Evolutionary conservation across 129 eudicot genomes (phyloP).

Genomic region (Deinandra increscens): DNA sequence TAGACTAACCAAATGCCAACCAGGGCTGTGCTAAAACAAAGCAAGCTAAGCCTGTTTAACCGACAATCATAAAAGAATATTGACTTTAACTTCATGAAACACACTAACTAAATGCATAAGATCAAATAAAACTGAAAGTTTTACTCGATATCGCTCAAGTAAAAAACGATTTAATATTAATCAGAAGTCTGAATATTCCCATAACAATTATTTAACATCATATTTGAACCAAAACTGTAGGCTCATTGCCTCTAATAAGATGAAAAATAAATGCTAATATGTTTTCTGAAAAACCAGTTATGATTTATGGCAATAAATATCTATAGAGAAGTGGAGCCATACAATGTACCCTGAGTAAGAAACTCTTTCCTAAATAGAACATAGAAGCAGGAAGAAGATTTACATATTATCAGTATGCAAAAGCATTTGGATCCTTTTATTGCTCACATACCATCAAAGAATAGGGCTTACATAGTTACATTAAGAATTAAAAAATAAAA

Average conservation of each 20-base stretch:
- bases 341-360: background rate
- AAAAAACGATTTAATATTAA: background rate
- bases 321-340: conserved; percentile 3
- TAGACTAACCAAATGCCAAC: background rate
- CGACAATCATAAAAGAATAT: background rate
- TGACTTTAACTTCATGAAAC: background rate
- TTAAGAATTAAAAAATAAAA: background rate
- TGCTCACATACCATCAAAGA: background rate
- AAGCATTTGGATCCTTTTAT: conserved; percentile 2
- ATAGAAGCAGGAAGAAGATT: background rate
- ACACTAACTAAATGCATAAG: background rate
- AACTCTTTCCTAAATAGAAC: background rate
- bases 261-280: background rate
- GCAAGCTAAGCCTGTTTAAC: conserved; percentile 3
- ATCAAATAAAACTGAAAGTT: background rate
- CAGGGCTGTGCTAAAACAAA: background rate
- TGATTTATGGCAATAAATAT: background rate
- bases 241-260: background rate
- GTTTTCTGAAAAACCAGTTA: background rate
- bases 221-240: background rate
- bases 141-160: background rate
- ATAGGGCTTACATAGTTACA: background rate
- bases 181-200: background rate
- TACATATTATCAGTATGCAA: background rate
- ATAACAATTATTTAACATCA: background rate